Evolutionary conservation across 1,139 yeast genomes (phyloP), one percentile per base, ranked within the genome.

Genomic region (Zygotorulaspora mrakii): DNA sequence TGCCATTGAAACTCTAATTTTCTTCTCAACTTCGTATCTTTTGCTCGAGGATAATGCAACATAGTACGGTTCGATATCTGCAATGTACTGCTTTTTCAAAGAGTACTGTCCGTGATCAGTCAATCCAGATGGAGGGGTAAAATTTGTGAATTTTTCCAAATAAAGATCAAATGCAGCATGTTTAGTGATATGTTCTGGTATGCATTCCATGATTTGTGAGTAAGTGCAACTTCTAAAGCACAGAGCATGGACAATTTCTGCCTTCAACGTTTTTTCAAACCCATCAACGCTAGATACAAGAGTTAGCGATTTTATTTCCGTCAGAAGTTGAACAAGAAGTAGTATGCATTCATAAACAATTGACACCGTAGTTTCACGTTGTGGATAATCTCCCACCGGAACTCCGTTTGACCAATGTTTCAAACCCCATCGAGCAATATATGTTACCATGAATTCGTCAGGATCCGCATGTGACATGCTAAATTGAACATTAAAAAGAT

Each of bases 291-390:
- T 76, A 1, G 72, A 64, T 2, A 69, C 56, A 3, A 79, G 76
- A 25, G 69, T 68, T 28, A 87, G 65, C 46, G 77, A 77, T 7
- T 77, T 64, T 37, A 85, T 77, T 52, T 88, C 95, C 2, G 85
- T 76, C 7, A 87, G 61, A 10, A 87, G 50, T 40, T 79, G 79
- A 35, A 88, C 82, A 52, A 89, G 68, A 42, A 82, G 77, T 39
- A 80, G 74, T 40, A 86, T 54, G 50, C 86, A 82, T 55, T 89
- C 96, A 54, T 89, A 96, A 7, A 87, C 73, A 70, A 89, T 81
- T 32, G 74, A 72, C 32, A 77, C 53, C 12, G 76, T 71, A 6
- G 70, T 65, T 4, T 63, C 65, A 28, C 68, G 72, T 45, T 72
- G 75, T 2, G 67, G 66, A 18, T 66, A 57, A 34, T 60, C 61